phyloP scores from a whole-genome alignment of 2,329 filamentous ascomycete genomes.

The Ascochyta viciae-villosae region DNA sequence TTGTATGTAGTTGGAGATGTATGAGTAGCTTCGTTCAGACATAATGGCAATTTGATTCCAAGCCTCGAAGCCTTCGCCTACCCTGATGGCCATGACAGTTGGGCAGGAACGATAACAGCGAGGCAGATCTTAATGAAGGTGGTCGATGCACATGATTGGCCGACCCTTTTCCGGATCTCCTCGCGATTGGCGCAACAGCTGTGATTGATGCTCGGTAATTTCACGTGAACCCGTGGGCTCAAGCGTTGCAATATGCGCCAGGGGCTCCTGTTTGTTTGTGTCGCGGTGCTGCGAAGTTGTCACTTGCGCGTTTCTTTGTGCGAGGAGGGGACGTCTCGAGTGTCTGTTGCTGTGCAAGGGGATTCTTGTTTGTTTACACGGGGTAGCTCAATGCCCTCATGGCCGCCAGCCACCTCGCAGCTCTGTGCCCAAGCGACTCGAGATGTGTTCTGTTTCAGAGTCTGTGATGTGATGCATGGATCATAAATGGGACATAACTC shows the following conservation, averaged over 20 bases:
- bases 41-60: background rate
- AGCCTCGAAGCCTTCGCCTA: background rate
- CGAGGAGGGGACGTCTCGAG: background rate
- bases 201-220: slow-evolving; percentile 15
- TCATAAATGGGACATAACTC: slow-evolving; percentile 10
- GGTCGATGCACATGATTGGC: slow-evolving; percentile 12
- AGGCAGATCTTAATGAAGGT: slow-evolving; percentile 7
- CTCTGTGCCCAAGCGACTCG: background rate
- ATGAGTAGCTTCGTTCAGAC: background rate
- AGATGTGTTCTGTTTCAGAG: slow-evolving; percentile 10
- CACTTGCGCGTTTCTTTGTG: slow-evolving; percentile 5
- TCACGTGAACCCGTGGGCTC: slow-evolving; percentile 20
- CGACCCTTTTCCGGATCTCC: background rate
- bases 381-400: background rate
- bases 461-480: slow-evolving; percentile 17
- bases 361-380: slow-evolving; percentile 7
- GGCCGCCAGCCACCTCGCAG: background rate
- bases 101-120: slow-evolving; percentile 16
- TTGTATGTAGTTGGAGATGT: background rate
- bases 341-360: slow-evolving; percentile 4
- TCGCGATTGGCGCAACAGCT: slow-evolving; percentile 14
- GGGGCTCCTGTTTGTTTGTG: slow-evolving; percentile 10
- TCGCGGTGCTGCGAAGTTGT: background rate
- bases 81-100: slow-evolving; percentile 9
- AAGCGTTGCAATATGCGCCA: slow-evolving; percentile 19